These are phyloP conservation scores for Tulasnella sp. DNA, from an alignment of 768 basidiomycete genomes.

Conservation along the genomic window DNA sequence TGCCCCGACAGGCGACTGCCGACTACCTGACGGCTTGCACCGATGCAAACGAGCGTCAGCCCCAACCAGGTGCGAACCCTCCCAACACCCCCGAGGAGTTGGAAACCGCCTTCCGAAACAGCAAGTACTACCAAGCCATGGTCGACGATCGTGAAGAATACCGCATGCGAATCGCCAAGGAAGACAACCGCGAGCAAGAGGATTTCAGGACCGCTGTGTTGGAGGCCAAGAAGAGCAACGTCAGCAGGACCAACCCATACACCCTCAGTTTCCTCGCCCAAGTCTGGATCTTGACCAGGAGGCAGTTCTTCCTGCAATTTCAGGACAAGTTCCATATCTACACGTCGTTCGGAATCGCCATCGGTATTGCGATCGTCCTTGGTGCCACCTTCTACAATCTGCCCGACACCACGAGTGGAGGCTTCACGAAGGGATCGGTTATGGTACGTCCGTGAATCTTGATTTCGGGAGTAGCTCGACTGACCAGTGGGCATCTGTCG, in stretches of 20 bases:
- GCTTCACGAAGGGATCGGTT: slow-evolving; percentile 82
- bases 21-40: slow-evolving; percentile 53
- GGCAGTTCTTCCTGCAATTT: slow-evolving; percentile 68
- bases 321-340: slow-evolving; percentile 74
- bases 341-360: slow-evolving; percentile 58
- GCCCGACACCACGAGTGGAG: slow-evolving; percentile 69
- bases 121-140: slow-evolving; percentile 47
- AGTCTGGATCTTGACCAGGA: slow-evolving; percentile 60
- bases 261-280: slow-evolving; percentile 76
- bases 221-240: slow-evolving; percentile 73
- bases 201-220: slow-evolving; percentile 72
- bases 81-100: slow-evolving; percentile 67
- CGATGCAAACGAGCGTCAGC: slow-evolving; percentile 80
- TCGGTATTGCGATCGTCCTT: slow-evolving; percentile 59
- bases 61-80: slow-evolving; percentile 58
- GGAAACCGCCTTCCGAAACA: slow-evolving; percentile 57
- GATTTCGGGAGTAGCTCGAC: not conserved
- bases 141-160: slow-evolving; percentile 53
- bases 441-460: slow-evolving; percentile 52
- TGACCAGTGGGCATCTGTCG: slow-evolving; percentile 24
- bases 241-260: slow-evolving; percentile 75
- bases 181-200: slow-evolving; percentile 52
- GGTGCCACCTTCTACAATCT: slow-evolving; percentile 73
- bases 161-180: slow-evolving; percentile 59
- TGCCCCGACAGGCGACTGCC: slow-evolving; percentile 47